phyloP scores from a whole-genome alignment of 352 stramenopile genomes.

The Saprolegnia parasitica region DNA sequence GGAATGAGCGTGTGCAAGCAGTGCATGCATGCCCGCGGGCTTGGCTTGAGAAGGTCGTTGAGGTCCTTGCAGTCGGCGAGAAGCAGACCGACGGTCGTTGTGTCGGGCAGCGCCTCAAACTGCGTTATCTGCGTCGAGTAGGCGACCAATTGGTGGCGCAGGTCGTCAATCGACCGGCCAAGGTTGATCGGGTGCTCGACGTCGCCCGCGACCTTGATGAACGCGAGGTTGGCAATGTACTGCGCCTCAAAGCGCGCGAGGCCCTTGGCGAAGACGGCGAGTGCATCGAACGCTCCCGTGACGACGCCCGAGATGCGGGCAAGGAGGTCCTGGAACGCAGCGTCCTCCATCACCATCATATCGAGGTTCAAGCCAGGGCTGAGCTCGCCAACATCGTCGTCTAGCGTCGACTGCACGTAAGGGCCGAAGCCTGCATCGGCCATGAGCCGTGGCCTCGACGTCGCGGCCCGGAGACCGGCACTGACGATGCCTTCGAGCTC shows the following conservation, averaged over 20 bases:
- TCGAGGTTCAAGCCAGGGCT: conserved; percentile 62
- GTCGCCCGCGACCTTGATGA: conserved; percentile 45
- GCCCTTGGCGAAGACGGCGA: conserved; percentile 46
- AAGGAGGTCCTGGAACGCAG: conserved; percentile 50
- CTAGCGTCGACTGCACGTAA: conserved; percentile 55
- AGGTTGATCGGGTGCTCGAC: conserved; percentile 28
- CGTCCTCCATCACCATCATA: conserved; percentile 76
- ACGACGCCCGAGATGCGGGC: conserved; percentile 49
- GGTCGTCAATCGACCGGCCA: conserved; percentile 46
- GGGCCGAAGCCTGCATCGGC: conserved; percentile 58
- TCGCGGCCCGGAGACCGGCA: conserved; percentile 59
- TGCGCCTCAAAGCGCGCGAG: conserved; percentile 73
- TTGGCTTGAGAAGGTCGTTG: conserved; percentile 60
- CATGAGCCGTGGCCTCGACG: conserved; percentile 55
- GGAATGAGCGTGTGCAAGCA: conserved; percentile 54
- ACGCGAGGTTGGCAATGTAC: conserved; percentile 65
- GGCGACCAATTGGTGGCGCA: conserved; percentile 55
- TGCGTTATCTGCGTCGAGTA: conserved; percentile 53
- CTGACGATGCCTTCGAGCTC: conserved; percentile 69
- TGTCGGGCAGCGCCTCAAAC: conserved; percentile 52
- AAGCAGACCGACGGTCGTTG: conserved; percentile 44
- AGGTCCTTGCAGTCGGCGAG: conserved; percentile 54
- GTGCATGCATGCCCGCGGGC: conserved; percentile 54
- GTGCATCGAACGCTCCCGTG: conserved; percentile 46
- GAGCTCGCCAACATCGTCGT: conserved; percentile 37